Evolutionary conservation across 495 filamentous ascomycete species (phyloP).

Genomic region (Penicillium robsamsonii): DNA sequence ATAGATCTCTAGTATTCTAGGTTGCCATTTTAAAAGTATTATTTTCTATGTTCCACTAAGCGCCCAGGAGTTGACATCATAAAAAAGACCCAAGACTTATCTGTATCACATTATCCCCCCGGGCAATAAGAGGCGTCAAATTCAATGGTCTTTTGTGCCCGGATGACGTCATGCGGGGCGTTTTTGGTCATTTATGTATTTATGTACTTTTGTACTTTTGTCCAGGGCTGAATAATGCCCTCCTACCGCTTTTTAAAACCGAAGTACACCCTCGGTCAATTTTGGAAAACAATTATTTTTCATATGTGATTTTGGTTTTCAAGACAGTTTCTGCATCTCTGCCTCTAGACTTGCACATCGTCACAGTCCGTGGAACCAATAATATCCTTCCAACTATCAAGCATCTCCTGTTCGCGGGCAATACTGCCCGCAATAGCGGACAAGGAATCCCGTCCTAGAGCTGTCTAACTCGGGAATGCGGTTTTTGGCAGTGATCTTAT

Average conservation of each 20-base stretch:
- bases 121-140: background rate
- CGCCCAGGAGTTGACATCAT: slow-evolving; percentile 1
- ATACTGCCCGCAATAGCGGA: background rate
- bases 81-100: background rate
- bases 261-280: too few species aligned
- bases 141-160: background rate
- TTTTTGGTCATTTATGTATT: background rate
- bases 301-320: too few species aligned
- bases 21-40: background rate
- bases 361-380: background rate
- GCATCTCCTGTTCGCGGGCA: background rate
- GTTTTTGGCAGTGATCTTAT: background rate
- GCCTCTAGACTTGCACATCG: background rate
- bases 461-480: slow-evolving; percentile 6
- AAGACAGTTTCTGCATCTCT: too few species aligned
- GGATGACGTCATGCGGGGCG: slow-evolving; percentile 10
- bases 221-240: background rate
- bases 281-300: too few species aligned
- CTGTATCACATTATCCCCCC: slow-evolving; percentile 2
- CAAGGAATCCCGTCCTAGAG: slow-evolving; percentile 26
- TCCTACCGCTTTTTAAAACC: background rate
- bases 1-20: background rate
- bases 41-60: background rate
- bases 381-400: background rate
- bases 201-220: background rate